These are phyloP conservation scores for Tricholoma terreum DNA, from an alignment of 768 basidiomycete species.

Conservation along the genomic window DNA sequence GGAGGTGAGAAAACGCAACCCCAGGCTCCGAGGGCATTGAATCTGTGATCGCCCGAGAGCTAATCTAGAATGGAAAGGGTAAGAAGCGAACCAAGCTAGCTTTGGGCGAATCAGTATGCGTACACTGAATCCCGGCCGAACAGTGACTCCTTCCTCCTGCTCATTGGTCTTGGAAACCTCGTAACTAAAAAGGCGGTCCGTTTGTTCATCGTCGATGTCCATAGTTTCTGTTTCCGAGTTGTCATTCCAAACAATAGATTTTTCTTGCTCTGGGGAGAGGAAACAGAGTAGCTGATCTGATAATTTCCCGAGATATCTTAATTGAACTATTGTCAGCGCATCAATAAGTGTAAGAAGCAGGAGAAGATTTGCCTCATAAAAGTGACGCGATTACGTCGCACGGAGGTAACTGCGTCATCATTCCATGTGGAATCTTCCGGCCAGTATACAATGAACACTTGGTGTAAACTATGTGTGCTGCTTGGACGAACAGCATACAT, in stretches of 20 bases:
- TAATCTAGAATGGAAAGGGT: neutral
- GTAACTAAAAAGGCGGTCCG: constrained; percentile 50
- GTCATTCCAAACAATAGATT: constrained; percentile 42
- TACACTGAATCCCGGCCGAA: constrained; percentile 46
- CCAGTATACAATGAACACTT: constrained; percentile 56
- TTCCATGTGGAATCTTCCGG: constrained; percentile 60
- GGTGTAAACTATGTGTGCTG: constrained; percentile 9
- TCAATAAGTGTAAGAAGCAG: neutral
- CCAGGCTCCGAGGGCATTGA: neutral
- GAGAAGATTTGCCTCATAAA: constrained; percentile 51
- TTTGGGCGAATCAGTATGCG: constrained; percentile 7
- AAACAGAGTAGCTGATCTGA: constrained; percentile 53
- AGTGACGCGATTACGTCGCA: constrained; percentile 51
- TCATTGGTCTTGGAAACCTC: constrained; percentile 53
- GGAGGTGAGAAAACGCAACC: constrained; percentile 1
- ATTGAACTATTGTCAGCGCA: neutral
- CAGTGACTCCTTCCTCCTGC: constrained; percentile 48
- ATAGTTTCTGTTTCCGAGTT: constrained; percentile 22
- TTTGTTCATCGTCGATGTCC: constrained; percentile 37
- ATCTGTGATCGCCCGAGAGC: neutral
- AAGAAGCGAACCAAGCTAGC: neutral
- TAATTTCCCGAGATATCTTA: constrained; percentile 58
- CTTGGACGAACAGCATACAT: constrained; percentile 40
- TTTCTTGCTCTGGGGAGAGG: constrained; percentile 46
- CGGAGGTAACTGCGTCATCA: constrained; percentile 41